Conservation (phyloP, 331 rosid genomes). For the Malus hybrid region DNA sequence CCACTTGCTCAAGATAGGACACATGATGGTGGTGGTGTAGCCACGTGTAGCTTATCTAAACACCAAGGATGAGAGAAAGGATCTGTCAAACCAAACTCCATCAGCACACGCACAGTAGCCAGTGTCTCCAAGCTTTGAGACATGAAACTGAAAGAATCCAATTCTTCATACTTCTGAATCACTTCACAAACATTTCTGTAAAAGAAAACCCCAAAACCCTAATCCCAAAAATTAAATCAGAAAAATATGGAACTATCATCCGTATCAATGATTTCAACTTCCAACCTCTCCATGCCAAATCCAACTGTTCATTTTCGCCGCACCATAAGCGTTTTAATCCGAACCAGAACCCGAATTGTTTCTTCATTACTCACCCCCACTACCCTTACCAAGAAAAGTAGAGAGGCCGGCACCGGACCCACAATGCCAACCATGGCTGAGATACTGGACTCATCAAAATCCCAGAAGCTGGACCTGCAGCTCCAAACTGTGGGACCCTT, state of each 20-base stretch:
- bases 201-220: not conserved
- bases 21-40: not conserved
- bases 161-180: not conserved
- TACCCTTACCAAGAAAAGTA: not conserved
- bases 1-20: too few relatives aligned
- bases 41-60: slow-evolving; percentile 10
- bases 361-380: not conserved
- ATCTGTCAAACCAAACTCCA: too few relatives aligned
- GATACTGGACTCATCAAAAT: slow-evolving; percentile 48
- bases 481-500: slow-evolving; percentile 85
- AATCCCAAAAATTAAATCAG: not conserved
- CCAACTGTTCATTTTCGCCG: not conserved
- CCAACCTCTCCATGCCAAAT: not conserved
- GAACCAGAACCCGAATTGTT: slow-evolving; percentile 11
- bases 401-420: slow-evolving; percentile 4
- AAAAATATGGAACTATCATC: slow-evolving; percentile 11
- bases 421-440: slow-evolving; percentile 61
- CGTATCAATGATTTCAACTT: not conserved
- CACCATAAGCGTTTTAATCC: too few relatives aligned
- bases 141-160: too few relatives aligned
- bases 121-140: too few relatives aligned
- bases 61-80: not conserved
- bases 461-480: slow-evolving; percentile 56
- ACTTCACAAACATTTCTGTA: not conserved
- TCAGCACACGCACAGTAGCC: too few relatives aligned